Percentiles rank a stretch among this genome's conserved stretches.
phyloP scores from a whole-genome alignment of 306 rosid genomes.

The Arachis stenosperma region DNA sequence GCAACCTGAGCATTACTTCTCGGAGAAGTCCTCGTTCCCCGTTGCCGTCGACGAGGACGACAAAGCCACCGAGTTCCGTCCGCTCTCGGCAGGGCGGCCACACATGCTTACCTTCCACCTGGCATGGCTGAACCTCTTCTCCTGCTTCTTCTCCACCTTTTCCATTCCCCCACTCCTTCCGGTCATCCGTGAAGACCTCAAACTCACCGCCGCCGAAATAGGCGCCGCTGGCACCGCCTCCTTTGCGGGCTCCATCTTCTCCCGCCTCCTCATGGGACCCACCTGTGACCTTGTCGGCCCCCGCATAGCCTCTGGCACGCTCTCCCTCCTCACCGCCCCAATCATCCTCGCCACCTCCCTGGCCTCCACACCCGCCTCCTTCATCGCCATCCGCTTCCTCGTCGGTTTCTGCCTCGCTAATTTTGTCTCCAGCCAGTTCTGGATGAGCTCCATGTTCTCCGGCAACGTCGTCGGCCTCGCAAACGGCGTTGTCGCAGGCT shows the following conservation, averaged over 20 bases:
- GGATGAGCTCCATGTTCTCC: slow-evolving; percentile 75
- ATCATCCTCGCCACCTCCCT: slow-evolving; percentile 49
- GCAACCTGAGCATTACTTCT: slow-evolving; percentile 6
- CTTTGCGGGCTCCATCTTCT: slow-evolving; percentile 63
- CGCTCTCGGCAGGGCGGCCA: slow-evolving; percentile 46
- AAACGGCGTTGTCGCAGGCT: slow-evolving; percentile 65
- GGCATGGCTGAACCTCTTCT: slow-evolving; percentile 68
- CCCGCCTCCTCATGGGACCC: slow-evolving; percentile 69
- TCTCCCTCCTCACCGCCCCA: slow-evolving; percentile 65
- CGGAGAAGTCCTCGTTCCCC: neutral
- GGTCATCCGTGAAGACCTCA: slow-evolving; percentile 57
- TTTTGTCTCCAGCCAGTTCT: slow-evolving; percentile 66
- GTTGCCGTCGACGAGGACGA: slow-evolving; percentile 44
- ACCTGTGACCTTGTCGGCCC: slow-evolving; percentile 61
- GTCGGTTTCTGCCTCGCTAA: slow-evolving; percentile 59
- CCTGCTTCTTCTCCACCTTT: slow-evolving; percentile 70
- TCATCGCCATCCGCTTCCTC: slow-evolving; percentile 56
- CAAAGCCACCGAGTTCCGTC: slow-evolving; percentile 56
- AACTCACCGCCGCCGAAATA: slow-evolving; percentile 50
- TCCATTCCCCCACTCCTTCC: slow-evolving; percentile 67
- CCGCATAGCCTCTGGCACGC: slow-evolving; percentile 53
- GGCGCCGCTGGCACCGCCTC: slow-evolving; percentile 54
- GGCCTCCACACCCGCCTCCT: slow-evolving; percentile 44
- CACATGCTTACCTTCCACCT: slow-evolving; percentile 72
- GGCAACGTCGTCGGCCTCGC: slow-evolving; percentile 54